phyloP scores from a whole-genome alignment of 345 rosid species.

The Sonneratia caseolaris region DNA sequence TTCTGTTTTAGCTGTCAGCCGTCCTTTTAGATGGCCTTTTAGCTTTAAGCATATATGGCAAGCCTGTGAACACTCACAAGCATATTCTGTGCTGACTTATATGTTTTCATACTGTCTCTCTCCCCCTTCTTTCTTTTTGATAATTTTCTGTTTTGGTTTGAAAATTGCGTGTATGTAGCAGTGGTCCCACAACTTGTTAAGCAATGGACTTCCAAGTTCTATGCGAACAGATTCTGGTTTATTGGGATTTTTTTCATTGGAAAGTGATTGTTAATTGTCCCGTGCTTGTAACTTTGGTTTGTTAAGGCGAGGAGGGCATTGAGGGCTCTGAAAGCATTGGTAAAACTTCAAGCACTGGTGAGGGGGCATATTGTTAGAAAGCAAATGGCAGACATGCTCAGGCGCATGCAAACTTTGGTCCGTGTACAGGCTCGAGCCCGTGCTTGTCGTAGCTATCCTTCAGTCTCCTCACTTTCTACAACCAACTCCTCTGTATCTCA shows the following conservation, averaged over 20 bases:
- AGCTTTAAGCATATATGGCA: not conserved
- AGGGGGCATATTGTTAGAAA: slow-evolving; percentile 91
- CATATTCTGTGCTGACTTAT: not conserved
- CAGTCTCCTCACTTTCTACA: slow-evolving; percentile 44
- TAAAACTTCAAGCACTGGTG: slow-evolving; percentile 90
- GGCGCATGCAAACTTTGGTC: slow-evolving; percentile 76
- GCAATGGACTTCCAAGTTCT: too few species aligned
- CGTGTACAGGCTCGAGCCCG: slow-evolving; percentile 70
- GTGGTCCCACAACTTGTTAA: too few species aligned
- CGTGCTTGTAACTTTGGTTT: slow-evolving; percentile 17
- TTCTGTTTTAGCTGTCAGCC: not conserved
- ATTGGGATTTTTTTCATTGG: too few species aligned
- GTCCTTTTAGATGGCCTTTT: not conserved
- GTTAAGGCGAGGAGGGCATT: slow-evolving; percentile 81
- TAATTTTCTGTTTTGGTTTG: too few species aligned
- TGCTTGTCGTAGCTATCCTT: slow-evolving; percentile 41
- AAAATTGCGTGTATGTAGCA: not conserved
- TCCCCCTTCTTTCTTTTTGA: not conserved
- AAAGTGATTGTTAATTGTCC: too few species aligned
- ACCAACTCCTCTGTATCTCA: slow-evolving; percentile 40
- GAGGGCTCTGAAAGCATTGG: slow-evolving; percentile 80
- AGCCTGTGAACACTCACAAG: not conserved
- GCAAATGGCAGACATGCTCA: slow-evolving; percentile 69
- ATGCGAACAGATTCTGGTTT: too few species aligned
- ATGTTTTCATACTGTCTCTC: not conserved